Percentiles rank a stretch among this genome's conserved stretches.
Conservation (phyloP, 805 yeast genomes). For the Candida saitoana region DNA sequence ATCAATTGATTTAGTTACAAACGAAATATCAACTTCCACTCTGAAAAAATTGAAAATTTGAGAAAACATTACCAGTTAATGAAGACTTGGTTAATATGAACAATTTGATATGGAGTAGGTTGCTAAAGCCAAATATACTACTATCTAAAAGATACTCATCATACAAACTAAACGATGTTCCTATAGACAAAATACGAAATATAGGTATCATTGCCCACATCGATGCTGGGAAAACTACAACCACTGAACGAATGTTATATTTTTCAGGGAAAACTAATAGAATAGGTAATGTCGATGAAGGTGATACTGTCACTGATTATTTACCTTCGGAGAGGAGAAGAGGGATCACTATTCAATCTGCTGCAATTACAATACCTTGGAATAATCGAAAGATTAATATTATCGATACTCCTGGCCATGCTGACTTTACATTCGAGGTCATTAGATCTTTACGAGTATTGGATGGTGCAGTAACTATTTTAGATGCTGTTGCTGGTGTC, state of each 20-base stretch:
- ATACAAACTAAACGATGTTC: conserved; percentile 22
- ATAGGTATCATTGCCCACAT: conserved; percentile 98
- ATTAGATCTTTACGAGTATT: conserved; percentile 82
- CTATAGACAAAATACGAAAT: conserved; percentile 54
- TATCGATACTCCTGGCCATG: conserved; percentile 98
- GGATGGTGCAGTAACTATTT: conserved; percentile 89
- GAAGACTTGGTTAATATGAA: too few species aligned
- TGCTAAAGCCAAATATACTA: too few species aligned
- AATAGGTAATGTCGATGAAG: conserved; percentile 93
- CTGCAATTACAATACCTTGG: conserved; percentile 93
- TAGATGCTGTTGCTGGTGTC: conserved; percentile 97
- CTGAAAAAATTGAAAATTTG: too few species aligned
- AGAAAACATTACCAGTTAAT: too few species aligned
- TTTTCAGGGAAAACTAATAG: conserved; percentile 75
- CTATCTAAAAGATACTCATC: neutral
- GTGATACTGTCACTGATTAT: conserved; percentile 94
- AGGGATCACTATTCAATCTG: conserved; percentile 95
- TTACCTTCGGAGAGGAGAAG: conserved; percentile 85
- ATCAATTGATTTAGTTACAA: too few species aligned
- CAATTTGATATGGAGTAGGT: too few species aligned
- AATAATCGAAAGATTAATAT: conserved; percentile 69
- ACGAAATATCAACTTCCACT: too few species aligned
- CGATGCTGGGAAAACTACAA: conserved; percentile 98
- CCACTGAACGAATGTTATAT: conserved; percentile 93
- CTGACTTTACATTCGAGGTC: conserved; percentile 95